Percentiles rank a stretch among this genome's conserved stretches.
These are phyloP conservation scores for Choiromyces venosus DNA, from an alignment of 495 filamentous ascomycete species.

Conservation along the genomic window DNA sequence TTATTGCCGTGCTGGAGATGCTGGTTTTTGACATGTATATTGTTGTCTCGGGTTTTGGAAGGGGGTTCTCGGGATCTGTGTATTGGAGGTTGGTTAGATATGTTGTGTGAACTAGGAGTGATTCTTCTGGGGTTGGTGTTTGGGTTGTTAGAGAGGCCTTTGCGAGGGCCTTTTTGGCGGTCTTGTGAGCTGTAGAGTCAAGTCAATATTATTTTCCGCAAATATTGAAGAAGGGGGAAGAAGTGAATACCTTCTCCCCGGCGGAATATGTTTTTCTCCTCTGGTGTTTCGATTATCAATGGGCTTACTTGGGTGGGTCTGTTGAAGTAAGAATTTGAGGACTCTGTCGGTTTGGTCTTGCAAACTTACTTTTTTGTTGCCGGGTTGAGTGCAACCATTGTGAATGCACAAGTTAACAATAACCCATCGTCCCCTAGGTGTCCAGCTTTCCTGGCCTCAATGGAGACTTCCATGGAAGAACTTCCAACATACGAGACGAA, in stretches of 20 bases:
- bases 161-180: conserved; percentile 62
- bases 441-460: conserved; percentile 64
- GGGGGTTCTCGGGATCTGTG: conserved; percentile 55
- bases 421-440: conserved; percentile 54
- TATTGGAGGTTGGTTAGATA: conserved; percentile 71
- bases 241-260: conserved; percentile 54
- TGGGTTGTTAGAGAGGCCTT: conserved; percentile 62
- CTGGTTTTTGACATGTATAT: conserved; percentile 63
- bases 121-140: conserved; percentile 70
- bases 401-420: conserved; percentile 73
- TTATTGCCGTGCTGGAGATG: conserved; percentile 67
- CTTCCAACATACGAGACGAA: conserved; percentile 76
- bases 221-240: background rate
- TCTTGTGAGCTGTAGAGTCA: conserved; percentile 51
- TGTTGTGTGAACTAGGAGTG: conserved; percentile 70
- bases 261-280: conserved; percentile 63
- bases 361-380: conserved; percentile 59
- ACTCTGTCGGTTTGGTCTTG: background rate
- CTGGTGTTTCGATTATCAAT: conserved; percentile 60
- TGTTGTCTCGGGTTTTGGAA: conserved; percentile 58
- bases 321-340: background rate
- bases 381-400: conserved; percentile 74
- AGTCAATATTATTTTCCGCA: background rate
- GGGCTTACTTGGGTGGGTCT: conserved; percentile 56
- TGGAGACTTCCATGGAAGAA: conserved; percentile 73